Evolutionary conservation across 345 rosid species (phyloP).

Genomic region (Lagerstroemia speciosa): DNA sequence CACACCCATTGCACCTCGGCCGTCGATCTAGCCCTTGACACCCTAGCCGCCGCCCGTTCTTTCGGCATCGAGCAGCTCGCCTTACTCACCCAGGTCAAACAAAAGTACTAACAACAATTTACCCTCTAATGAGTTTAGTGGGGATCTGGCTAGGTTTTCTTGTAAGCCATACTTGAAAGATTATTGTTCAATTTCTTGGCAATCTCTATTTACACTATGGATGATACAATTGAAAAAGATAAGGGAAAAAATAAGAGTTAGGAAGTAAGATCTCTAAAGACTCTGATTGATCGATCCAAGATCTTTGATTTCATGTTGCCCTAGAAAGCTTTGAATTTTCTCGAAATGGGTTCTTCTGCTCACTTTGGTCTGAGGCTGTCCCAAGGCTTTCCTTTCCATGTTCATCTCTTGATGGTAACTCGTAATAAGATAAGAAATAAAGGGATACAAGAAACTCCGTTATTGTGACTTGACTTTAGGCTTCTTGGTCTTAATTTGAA

Average conservation of each 20-base stretch:
- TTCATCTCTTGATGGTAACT: not conserved
- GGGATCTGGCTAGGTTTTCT: too few species aligned
- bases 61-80: conserved; percentile 99
- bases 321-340: conserved; percentile 6
- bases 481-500: too few species aligned
- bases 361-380: conserved; percentile 4
- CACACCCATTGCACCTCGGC: conserved; percentile 99
- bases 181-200: too few species aligned
- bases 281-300: not conserved
- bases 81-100: conserved; percentile 84
- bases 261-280: too few species aligned
- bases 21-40: conserved; percentile 96
- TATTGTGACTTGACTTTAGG: not conserved
- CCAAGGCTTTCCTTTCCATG: conserved; percentile 18
- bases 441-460: too few species aligned
- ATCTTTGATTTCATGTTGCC: conserved; percentile 7
- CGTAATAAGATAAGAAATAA: too few species aligned
- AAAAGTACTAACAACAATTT: not conserved
- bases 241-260: too few species aligned
- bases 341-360: conserved; percentile 9
- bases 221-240: too few species aligned
- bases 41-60: conserved; percentile 89
- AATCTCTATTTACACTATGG: too few species aligned
- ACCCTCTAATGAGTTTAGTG: not conserved
- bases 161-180: too few species aligned